phyloP scores from a whole-genome alignment of 805 yeast species.

The Yamadazyma philogaea region DNA sequence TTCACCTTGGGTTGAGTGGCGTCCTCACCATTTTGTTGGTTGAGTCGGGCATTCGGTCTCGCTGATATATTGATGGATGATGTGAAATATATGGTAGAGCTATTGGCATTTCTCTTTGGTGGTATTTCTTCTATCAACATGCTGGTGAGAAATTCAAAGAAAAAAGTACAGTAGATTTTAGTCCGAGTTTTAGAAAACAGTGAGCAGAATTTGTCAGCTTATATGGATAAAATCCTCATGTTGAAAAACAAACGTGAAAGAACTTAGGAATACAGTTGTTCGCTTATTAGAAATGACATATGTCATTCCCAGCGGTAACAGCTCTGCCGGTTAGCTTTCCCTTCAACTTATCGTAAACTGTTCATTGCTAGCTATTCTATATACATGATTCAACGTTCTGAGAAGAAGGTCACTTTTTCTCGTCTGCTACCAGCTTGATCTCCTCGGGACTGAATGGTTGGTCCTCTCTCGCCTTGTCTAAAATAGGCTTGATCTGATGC shows the following conservation, averaged over 20 bases:
- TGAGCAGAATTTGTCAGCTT: too few species aligned
- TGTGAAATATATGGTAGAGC: slow-evolving; percentile 38
- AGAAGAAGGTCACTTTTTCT: slow-evolving; percentile 5
- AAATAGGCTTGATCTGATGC: slow-evolving; percentile 75
- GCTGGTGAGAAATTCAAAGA: not conserved
- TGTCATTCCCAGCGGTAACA: too few species aligned
- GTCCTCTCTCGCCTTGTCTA: slow-evolving; percentile 85
- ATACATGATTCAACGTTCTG: not conserved
- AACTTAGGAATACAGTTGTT: too few species aligned
- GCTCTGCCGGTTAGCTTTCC: too few species aligned
- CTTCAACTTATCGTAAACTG: too few species aligned
- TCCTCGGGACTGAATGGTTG: slow-evolving; percentile 63
- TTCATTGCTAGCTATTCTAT: not conserved
- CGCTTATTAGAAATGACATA: too few species aligned
- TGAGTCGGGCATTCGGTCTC: slow-evolving; percentile 22
- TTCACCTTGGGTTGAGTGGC: slow-evolving; percentile 25
- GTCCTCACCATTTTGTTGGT: slow-evolving; percentile 19
- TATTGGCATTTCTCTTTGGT: slow-evolving; percentile 25
- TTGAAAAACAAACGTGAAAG: too few species aligned
- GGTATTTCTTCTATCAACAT: slow-evolving; percentile 47
- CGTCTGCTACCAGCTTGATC: slow-evolving; percentile 15
- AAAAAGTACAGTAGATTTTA: not conserved
- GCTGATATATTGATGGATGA: slow-evolving; percentile 43
- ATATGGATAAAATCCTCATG: too few species aligned
- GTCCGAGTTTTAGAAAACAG: too few species aligned